Evolutionary conservation across 1,284 basidiomycete species (phyloP).

Genomic region (Coniophora puteana): DNA sequence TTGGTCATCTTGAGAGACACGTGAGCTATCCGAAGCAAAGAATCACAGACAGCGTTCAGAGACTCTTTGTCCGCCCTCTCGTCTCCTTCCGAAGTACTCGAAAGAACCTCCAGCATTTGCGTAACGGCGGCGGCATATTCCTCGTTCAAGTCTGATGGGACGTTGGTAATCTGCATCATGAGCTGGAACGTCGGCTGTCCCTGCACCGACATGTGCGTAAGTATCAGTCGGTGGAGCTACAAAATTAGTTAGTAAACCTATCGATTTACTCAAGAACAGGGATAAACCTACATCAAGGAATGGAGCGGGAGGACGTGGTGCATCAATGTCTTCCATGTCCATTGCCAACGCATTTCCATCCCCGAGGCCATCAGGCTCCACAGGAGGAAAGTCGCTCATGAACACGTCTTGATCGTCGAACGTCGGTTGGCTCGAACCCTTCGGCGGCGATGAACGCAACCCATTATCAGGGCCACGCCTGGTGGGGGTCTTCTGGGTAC

Average conservation of each 20-base stretch:
- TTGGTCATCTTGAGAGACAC: too few relatives aligned
- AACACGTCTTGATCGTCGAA: conserved; percentile 10
- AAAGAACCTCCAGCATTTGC: conserved; percentile 46
- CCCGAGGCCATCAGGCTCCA: conserved; percentile 8
- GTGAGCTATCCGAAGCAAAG: conserved; percentile 35
- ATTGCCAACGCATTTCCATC: conserved; percentile 11
- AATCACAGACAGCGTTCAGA: conserved; percentile 30
- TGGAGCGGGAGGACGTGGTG: conserved; percentile 8
- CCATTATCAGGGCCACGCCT: conserved; percentile 10
- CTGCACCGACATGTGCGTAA: conserved; percentile 47
- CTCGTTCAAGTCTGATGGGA: conserved; percentile 24
- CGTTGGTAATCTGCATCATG: conserved; percentile 40
- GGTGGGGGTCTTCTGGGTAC: conserved; percentile 5
- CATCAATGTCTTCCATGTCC: conserved; percentile 17
- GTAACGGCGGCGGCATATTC: conserved; percentile 40
- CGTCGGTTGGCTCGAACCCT: not conserved
- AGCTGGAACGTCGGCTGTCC: conserved; percentile 50
- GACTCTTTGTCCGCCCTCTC: conserved; percentile 25
- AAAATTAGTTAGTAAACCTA: conserved; percentile 8
- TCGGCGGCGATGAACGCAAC: conserved; percentile 14
- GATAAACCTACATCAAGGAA: conserved; percentile 46
- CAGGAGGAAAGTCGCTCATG: conserved; percentile 12
- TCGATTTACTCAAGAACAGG: conserved; percentile 1
- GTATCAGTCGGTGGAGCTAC: conserved; percentile 57
- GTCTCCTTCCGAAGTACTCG: conserved; percentile 34